Evolutionary conservation across 176 grass and related monocot genomes (phyloP).

Genomic region (Eleusine coracana): DNA sequence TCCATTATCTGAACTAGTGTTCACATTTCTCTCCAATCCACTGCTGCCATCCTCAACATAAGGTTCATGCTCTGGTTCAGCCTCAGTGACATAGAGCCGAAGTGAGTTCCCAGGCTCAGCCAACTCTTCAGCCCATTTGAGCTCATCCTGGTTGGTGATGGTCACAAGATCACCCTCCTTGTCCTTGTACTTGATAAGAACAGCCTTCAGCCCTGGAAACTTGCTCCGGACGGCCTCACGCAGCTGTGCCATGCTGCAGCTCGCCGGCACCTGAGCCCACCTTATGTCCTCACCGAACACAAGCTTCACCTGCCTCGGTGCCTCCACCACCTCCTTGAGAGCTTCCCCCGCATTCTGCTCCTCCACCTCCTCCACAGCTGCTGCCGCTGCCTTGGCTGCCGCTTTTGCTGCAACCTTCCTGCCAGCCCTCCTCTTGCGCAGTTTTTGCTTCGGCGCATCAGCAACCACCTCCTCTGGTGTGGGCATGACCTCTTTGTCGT

Average conservation of each 20-base stretch:
- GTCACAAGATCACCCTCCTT: conserved; percentile 94
- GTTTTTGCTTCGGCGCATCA: conserved; percentile 58
- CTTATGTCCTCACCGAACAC: conserved; percentile 92
- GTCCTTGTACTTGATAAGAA: conserved; percentile 89
- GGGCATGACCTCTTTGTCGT: conserved; percentile 58
- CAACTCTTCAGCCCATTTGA: conserved; percentile 77
- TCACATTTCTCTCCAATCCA: conserved; percentile 44
- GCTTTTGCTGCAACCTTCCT: conserved; percentile 28
- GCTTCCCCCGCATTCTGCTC: conserved; percentile 39
- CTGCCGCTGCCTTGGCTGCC: conserved; percentile 1
- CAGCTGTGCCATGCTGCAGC: conserved; percentile 67
- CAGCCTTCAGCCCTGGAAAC: conserved; percentile 69
- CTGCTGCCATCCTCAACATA: conserved; percentile 42
- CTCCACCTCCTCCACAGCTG: conserved; percentile 44
- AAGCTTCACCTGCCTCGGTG: conserved; percentile 68
- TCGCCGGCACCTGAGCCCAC: conserved; percentile 71
- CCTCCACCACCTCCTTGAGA: conserved; percentile 49
- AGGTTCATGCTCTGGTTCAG: conserved; percentile 68
- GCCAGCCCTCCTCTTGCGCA: conserved; percentile 60
- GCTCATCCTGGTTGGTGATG: conserved; percentile 81
- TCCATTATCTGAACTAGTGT: conserved; percentile 50
- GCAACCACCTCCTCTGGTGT: conserved; percentile 61
- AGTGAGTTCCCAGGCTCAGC: conserved; percentile 64
- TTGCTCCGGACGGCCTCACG: conserved; percentile 67
- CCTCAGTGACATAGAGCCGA: conserved; percentile 72